A percentile compares a stretch with the other conserved stretches of the same genome.
Evolutionary conservation across 176 grass and related monocot genomes (phyloP).

Genomic region (Aegilops umbellulata): DNA sequence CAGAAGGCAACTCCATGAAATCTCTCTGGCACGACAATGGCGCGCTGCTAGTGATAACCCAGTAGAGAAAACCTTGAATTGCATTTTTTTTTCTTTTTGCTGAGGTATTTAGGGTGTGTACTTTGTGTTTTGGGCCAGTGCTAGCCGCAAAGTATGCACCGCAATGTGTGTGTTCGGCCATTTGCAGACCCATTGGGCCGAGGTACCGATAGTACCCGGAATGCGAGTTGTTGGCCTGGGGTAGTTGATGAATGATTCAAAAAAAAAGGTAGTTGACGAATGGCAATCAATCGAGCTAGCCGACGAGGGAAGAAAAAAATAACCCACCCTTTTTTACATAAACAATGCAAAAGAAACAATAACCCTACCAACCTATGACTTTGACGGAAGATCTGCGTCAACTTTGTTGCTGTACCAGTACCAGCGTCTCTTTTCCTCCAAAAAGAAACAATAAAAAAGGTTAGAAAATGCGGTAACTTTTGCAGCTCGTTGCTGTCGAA

Average conservation of each 20-base stretch:
- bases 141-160: not conserved
- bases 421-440: not conserved
- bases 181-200: not conserved
- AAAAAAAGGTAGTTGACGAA: slow-evolving; percentile 17
- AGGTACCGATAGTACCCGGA: not conserved
- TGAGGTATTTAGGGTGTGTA: not conserved
- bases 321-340: not conserved
- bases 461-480: not conserved
- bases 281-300: slow-evolving; percentile 18
- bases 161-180: not conserved
- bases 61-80: not conserved
- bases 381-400: slow-evolving; percentile 34
- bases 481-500: not conserved
- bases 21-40: not conserved
- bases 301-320: not conserved
- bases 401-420: slow-evolving; percentile 6
- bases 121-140: not conserved
- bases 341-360: slow-evolving; percentile 20
- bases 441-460: slow-evolving; percentile 3
- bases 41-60: not conserved
- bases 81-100: too few species aligned
- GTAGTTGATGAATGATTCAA: too few species aligned
- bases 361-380: slow-evolving; percentile 14
- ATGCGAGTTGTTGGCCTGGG: not conserved
- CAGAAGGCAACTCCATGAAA: not conserved